Base-by-base conservation (phyloP, 163 green algal species). In the Chlorella variabilis region DNA sequence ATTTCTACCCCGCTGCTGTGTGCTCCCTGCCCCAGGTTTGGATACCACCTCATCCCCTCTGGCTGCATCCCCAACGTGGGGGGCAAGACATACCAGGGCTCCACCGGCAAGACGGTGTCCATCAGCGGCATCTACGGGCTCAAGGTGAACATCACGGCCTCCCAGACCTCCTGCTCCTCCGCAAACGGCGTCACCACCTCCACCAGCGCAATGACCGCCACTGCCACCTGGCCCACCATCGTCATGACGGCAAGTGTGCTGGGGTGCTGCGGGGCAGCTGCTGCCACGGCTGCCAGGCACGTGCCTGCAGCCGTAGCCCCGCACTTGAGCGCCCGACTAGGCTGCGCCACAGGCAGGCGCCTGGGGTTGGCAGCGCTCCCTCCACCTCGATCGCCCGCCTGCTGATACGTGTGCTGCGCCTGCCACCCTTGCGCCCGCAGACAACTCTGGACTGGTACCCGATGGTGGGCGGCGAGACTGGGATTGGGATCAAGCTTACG, bases 11-110 rank as follows among this genome's bases (percentile, higher is more conserved):
- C 51, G 11, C 45, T 54, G 11, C 45, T 54, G 45, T 15, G 11
- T 54, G n/a, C n/a, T n/a, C n/a, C n/a, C n/a, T n/a, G n/a, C n/a
- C 51, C 20, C 51, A 62, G 51, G 51, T 62, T 62, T 62, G 51
- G 51, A n/a, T 62, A 29, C 51, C 15, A 62, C 13, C 9, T 62
- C 51, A 62, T 62, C 51, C 51, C 51, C 21, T n/a, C 4, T 5
- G 51, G 51, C 51, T 62, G 51, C 20, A 8, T 62, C 20, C 20
- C 51, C 15, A n/a, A n/a, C 51, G 20, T 62, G 13, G 51, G 51
- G 15, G 51, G 51, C 51, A 62, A 62, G 51, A 62, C 51, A 5
- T 62, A 62, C 51, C 51, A 62, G 21, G 51, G 51, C 13, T 62
- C 51, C 51, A 62, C 51, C 15, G 51, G 51, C 15, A 25, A n/a